A percentile compares a stretch with the other conserved stretches of the same genome.
phyloP scores from a whole-genome alignment of 192 early-diverging fungal genomes.

The Coemansia sp. region DNA sequence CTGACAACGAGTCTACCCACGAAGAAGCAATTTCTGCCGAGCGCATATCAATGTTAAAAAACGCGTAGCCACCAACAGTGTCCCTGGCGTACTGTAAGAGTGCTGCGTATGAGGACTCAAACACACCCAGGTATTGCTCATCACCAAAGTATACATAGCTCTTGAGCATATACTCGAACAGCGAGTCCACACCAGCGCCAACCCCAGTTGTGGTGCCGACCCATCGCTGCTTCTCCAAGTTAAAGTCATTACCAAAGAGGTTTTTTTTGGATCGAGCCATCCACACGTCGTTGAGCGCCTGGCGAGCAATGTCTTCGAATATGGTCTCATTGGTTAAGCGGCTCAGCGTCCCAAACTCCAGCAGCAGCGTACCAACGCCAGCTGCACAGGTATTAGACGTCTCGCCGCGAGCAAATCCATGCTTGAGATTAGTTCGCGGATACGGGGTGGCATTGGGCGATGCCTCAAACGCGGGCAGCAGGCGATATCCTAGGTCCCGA shows the following conservation, averaged over 20 bases:
- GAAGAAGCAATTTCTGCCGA: conserved; percentile 62
- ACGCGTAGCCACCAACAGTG: conserved; percentile 68
- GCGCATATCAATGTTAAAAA: conserved; percentile 82
- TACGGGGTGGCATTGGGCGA: conserved; percentile 80
- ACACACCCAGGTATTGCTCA: conserved; percentile 68
- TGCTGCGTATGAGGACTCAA: conserved; percentile 70
- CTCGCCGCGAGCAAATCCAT: conserved; percentile 68
- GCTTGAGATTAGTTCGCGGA: conserved; percentile 72
- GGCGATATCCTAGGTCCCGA: conserved; percentile 72
- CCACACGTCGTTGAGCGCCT: conserved; percentile 81
- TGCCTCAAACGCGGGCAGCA: conserved; percentile 85
- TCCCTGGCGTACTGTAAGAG: conserved; percentile 66
- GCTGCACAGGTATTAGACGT: conserved; percentile 77
- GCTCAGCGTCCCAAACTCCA: conserved; percentile 92
- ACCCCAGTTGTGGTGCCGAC: conserved; percentile 60
- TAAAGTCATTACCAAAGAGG: conserved; percentile 82
- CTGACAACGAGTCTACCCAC: conserved; percentile 88
- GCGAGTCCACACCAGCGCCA: conserved; percentile 90
- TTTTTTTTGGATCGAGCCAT: conserved; percentile 65
- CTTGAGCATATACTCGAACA: conserved; percentile 92
- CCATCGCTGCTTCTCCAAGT: conserved; percentile 72
- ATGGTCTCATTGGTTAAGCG: conserved; percentile 73
- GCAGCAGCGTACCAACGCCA: conserved; percentile 84
- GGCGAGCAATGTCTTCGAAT: conserved; percentile 71
- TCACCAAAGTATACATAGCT: conserved; percentile 87